These are phyloP conservation scores for Fusarium abutilonis DNA, from an alignment of 2,329 filamentous ascomycete species.

Conservation along the genomic window DNA sequence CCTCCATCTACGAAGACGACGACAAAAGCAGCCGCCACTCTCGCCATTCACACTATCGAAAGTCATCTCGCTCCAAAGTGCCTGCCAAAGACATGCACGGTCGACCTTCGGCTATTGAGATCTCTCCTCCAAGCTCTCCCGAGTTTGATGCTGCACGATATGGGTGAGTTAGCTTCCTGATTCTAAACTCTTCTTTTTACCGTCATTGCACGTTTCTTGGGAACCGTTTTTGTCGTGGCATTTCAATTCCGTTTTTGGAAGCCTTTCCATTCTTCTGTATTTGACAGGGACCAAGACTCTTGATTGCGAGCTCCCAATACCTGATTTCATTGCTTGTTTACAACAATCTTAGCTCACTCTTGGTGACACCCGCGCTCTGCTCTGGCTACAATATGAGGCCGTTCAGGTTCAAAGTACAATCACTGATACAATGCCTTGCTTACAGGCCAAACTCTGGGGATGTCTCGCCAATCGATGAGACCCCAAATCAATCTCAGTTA, in stretches of 20 bases:
- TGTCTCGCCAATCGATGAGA: constrained; percentile 65
- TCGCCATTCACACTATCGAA: constrained; percentile 15
- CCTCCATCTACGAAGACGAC: constrained; percentile 61
- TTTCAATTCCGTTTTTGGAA: constrained; percentile 6
- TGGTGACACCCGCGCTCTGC: background rate
- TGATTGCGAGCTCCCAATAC: background rate
- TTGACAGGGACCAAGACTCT: background rate
- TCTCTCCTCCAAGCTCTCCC: constrained; percentile 68
- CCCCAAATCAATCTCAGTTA: constrained; percentile 50
- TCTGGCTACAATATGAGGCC: constrained; percentile 23
- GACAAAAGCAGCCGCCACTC: constrained; percentile 31
- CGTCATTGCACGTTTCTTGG: constrained; percentile 22
- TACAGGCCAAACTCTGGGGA: constrained; percentile 48
- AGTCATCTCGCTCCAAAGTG: constrained; percentile 52
- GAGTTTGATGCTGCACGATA: constrained; percentile 53
- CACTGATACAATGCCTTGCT: constrained; percentile 40
- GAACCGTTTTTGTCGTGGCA: constrained; percentile 16
- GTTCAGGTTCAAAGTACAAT: constrained; percentile 14
- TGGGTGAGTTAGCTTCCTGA: constrained; percentile 53
- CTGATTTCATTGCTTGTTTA: background rate
- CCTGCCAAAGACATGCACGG: constrained; percentile 44
- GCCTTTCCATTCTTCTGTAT: background rate
- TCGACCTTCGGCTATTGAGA: constrained; percentile 56
- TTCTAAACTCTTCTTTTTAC: constrained; percentile 3
- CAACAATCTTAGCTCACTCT: background rate